Evolutionary conservation across 148 eudicot genomes (phyloP).

Genomic region (Rhododendron griersonianum): DNA sequence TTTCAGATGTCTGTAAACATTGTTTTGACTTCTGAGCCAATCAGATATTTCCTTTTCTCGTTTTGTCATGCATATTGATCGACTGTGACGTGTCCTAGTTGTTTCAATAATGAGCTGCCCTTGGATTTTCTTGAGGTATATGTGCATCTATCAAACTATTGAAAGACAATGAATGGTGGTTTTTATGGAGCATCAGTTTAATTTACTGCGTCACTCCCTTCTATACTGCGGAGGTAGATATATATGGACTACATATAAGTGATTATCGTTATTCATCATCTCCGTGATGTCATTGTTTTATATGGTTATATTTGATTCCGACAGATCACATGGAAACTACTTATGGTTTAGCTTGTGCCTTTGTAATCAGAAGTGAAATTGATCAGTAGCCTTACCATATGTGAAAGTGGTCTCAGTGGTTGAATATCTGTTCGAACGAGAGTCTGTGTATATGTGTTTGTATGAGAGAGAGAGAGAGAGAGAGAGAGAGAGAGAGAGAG

Average conservation of each 20-base stretch:
- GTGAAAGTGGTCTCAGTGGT: too few relatives aligned
- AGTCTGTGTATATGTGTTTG: too few relatives aligned
- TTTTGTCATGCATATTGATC: neutral
- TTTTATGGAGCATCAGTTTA: neutral
- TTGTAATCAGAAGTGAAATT: neutral
- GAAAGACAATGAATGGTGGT: neutral
- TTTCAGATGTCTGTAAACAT: neutral
- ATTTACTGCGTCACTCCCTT: neutral
- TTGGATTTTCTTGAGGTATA: neutral
- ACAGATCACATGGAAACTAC: neutral
- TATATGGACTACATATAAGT: neutral
- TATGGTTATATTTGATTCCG: neutral
- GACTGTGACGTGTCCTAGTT: neutral
- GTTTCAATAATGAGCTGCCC: slow-evolving; percentile 1
- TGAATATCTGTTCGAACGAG: too few relatives aligned
- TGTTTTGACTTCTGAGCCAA: neutral
- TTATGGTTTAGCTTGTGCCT: neutral
- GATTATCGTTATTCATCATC: neutral
- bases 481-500: too few relatives aligned
- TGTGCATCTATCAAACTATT: neutral
- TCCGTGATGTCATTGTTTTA: neutral
- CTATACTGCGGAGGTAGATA: neutral
- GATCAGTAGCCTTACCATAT: neutral
- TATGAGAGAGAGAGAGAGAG: too few relatives aligned
- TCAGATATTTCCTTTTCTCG: neutral